Percentiles rank a stretch among this genome's conserved stretches.
Evolutionary conservation across 164 flowering plant species (phyloP).

Genomic region (Stephania yunnanensis): DNA sequence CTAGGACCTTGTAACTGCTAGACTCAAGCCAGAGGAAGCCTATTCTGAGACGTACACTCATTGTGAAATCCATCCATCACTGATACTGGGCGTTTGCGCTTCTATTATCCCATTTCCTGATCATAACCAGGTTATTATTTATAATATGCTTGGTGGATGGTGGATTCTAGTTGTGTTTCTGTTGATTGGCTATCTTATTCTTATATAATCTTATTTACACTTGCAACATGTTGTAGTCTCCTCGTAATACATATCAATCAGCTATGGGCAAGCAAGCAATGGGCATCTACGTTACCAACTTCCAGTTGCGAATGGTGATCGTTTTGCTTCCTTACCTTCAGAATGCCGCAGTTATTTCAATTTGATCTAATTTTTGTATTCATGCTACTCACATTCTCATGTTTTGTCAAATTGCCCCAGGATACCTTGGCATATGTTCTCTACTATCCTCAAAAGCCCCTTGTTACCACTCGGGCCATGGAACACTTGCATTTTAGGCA

Average conservation of each 20-base stretch:
- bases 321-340: not conserved
- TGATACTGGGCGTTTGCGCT: slow-evolving; percentile 98
- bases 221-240: slow-evolving; percentile 49
- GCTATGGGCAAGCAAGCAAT: slow-evolving; percentile 99
- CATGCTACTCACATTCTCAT: not conserved
- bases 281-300: slow-evolving; percentile 98
- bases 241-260: slow-evolving; percentile 98
- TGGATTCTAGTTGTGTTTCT: not conserved
- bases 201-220: not conserved
- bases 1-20: slow-evolving; percentile 79
- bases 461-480: slow-evolving; percentile 97
- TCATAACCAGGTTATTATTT: slow-evolving; percentile 73
- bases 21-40: slow-evolving; percentile 72
- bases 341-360: not conserved
- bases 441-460: slow-evolving; percentile 96
- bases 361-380: not conserved
- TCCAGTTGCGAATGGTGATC: slow-evolving; percentile 88
- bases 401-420: slow-evolving; percentile 29
- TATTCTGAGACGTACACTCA: slow-evolving; percentile 89
- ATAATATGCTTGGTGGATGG: not conserved
- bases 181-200: not conserved
- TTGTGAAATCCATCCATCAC: slow-evolving; percentile 96
- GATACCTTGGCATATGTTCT: slow-evolving; percentile 97
- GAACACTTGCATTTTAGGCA: slow-evolving; percentile 96
- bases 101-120: slow-evolving; percentile 99